phyloP scores from a whole-genome alignment of 2,329 filamentous ascomycete species.

The Fusarium armeniacum region DNA sequence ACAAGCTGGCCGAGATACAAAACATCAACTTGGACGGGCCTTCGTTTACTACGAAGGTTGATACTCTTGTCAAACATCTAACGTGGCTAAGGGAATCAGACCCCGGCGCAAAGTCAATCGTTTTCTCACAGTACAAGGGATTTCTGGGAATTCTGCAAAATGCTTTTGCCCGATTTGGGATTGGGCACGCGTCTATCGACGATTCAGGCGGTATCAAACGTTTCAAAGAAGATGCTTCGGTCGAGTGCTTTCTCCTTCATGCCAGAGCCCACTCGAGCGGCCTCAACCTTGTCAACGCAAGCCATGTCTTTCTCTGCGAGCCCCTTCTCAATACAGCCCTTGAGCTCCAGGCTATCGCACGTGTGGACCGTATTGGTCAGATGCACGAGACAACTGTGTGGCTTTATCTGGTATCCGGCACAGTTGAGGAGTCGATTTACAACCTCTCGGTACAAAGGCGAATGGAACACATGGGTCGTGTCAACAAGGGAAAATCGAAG shows the following conservation, averaged over 20 bases:
- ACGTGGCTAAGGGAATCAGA: slow-evolving; percentile 88
- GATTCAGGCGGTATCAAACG: slow-evolving; percentile 75
- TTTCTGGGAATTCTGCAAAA: slow-evolving; percentile 81
- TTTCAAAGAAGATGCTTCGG: slow-evolving; percentile 80
- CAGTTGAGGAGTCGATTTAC: slow-evolving; percentile 93
- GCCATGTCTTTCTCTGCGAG: slow-evolving; percentile 94
- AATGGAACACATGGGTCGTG: slow-evolving; percentile 77
- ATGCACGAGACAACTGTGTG: slow-evolving; percentile 90
- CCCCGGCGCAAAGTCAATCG: slow-evolving; percentile 87
- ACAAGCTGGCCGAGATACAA: slow-evolving; percentile 83
- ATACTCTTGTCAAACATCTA: slow-evolving; percentile 84
- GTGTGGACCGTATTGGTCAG: slow-evolving; percentile 95
- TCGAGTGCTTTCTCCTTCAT: slow-evolving; percentile 90
- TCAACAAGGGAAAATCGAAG: slow-evolving; percentile 57
- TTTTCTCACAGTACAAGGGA: slow-evolving; percentile 90
- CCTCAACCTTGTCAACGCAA: slow-evolving; percentile 91
- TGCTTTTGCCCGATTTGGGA: slow-evolving; percentile 79
- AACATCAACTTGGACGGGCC: slow-evolving; percentile 79
- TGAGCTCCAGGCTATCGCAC: slow-evolving; percentile 93
- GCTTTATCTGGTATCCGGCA: slow-evolving; percentile 92
- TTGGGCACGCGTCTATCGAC: slow-evolving; percentile 80
- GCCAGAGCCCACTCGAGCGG: slow-evolving; percentile 90
- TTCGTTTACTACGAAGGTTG: slow-evolving; percentile 91
- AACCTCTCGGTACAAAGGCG: slow-evolving; percentile 84
- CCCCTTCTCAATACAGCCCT: slow-evolving; percentile 93